Evolutionary conservation across 2,329 filamentous ascomycete genomes (phyloP), one percentile per base, ranked within the genome.

Genomic region (Aspergillus sp.): DNA sequence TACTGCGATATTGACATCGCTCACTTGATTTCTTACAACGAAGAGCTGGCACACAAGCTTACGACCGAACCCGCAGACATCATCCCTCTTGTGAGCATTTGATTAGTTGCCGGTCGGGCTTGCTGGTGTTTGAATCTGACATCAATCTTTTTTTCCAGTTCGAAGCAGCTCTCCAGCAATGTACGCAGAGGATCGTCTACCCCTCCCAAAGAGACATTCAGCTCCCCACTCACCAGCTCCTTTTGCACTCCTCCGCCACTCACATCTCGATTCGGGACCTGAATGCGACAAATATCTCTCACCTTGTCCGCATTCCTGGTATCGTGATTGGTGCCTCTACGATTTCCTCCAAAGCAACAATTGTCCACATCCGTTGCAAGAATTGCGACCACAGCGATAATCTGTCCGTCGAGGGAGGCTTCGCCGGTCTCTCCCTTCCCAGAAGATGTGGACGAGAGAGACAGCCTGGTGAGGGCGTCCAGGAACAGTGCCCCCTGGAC

Each of bases 241-340:
- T 99, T 58, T 87, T 99, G 52, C 93, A 98, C 77, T 98, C 95
- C 54, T 91, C 88, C 59, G 92, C 92, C 65, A 89, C 94, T 55
- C 88, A 96, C 74, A 92, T 93, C 31, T 95, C 94, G 0, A 98
- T 99, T 69, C 90, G 95, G 65, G 92, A 97, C 67, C 85, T 99
- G 45, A 95, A 96, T 69, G 96, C 95, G 9, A 89, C 90, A 63
- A 94, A 92, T 64, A 96, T 99, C 67, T 92, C 94, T 5, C 89
- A 92, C 67, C 88, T 99, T n/a, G 94, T 99, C 45, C 87, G 94
- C 58, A 96, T 99, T 58, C 95, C 95, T 0, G 96, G 95, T 54
- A 99, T 99, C 65, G 92, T 99, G 60, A 99, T 99, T 65, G 94
- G 95, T 51, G 95, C 95, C 51, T 97, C 94, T 1, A 96, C 96